Evolutionary conservation across 257 asterid species (phyloP), one percentile per base, ranked within the genome.

Genomic region (Linaria vulgaris): DNA sequence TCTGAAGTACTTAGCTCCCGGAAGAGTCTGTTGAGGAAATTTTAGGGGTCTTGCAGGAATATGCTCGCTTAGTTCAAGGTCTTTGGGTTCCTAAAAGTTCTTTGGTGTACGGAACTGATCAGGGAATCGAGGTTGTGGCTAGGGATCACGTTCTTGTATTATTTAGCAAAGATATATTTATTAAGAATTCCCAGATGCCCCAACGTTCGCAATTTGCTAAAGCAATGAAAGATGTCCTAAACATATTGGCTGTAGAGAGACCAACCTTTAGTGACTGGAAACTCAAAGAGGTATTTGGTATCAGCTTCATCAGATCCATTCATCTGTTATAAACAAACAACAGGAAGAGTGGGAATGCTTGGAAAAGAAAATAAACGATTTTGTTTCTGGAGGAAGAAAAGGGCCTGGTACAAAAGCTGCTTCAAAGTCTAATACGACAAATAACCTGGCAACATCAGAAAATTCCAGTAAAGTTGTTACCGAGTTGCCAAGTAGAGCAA

Each of bases 11-110:
- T 78, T 92, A 17, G 96, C 95, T 12, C 86, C n/a, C 84, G 4
- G 90, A 79, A 56, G 83, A 78, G 58, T 56, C 95, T 16, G 71
- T 25, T 34, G 95, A 92, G 73, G 88, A 82, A 65, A 71, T 88
- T 48, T 67, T 89, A 66, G 76, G 24, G 69, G 83, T 87, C 56
- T 75, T 92, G 72, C 82, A 75, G 53, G 86, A 81, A 31, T 69
- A 68, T 71, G 97, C 91, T 59, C 78, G 68, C 48, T 69, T 92
- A 76, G 88, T 92, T 77, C 97, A 89, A 76, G 99, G 99, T 61
- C 79, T 89, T 48, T 92, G 99, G 99, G 79, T 83, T 69, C 88
- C 88, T 6, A 92, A 72, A 76, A 85, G 87, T 69, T 6, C 78
- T 6, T 54, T 85, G 72, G 62, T 89, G 38, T 73, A 59, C 38